Evolutionary conservation across 2,329 filamentous ascomycete species (phyloP), one percentile per base, ranked within the genome.

Genomic region (Fusarium piperis): DNA sequence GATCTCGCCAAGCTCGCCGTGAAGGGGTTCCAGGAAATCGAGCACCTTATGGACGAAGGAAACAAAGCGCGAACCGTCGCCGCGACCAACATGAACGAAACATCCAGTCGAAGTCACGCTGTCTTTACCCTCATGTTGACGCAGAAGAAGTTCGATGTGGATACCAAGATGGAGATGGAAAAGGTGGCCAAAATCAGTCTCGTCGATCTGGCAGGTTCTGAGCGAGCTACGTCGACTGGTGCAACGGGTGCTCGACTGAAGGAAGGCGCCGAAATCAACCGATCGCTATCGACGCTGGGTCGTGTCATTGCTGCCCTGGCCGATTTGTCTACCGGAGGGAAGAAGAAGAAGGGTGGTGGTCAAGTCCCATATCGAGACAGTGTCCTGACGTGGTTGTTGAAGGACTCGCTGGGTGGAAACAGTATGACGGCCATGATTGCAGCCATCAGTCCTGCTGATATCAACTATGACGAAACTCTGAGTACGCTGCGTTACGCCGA

Each of bases 401-500:
- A 99, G 79, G 97, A 99, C 81, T 98, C 95, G 5, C 84, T 99
- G 7, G 96, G 96, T 79, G 96, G 96, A 78, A 99, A 99, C 86
- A 98, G 95, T 81, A 95, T 98, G 93, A 99, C 96, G 26, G 96
- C 96, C 66, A 99, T 99, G 97, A 99, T 99, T 86, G 97, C 96
- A 57, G 95, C 95, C 59, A 98, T 99, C 79, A 98, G 95, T 78
- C 96, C 96, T 5, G 96, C 96, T 61, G 96, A 99, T 82, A 98
- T 98, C 85, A 99, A 99, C 83, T 98, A 97, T 79, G 96, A 99
- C 74, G 96, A 99, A 82, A 99, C 97, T 0, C 87, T 99, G 18
- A 96, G 95, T 79, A 99, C 96, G 1, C 87, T 99, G 30, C 91
- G 97, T 78, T 99, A 99, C 81, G 96, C 97, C 62, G 95, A 99